Percentiles rank a stretch among this genome's conserved stretches.
Conservation (phyloP, 306 rosid genomes). For the Castanospermum australe region DNA sequence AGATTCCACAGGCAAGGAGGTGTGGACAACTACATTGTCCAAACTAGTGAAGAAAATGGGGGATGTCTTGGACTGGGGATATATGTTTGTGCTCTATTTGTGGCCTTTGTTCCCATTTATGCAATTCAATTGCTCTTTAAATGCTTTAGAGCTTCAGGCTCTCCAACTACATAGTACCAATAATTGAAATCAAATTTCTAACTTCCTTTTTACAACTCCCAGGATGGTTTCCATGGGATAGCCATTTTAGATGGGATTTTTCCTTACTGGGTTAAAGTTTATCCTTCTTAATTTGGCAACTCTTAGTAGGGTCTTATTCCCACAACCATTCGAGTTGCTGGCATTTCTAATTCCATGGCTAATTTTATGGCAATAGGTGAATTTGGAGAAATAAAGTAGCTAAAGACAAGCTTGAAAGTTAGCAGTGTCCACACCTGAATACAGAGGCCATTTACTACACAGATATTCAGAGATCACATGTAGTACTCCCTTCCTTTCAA, state of each 20-base stretch:
- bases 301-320: constrained; percentile 7
- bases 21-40: constrained; percentile 52
- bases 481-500: constrained; percentile 14
- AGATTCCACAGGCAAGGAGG: constrained; percentile 54
- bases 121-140: background rate
- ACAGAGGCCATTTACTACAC: constrained; percentile 25
- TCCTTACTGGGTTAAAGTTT: background rate
- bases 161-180: no score
- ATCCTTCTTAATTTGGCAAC: constrained; percentile 17
- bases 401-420: constrained; percentile 3
- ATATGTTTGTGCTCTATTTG: constrained; percentile 11
- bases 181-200: constrained; percentile 18
- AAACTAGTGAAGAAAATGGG: constrained; percentile 21
- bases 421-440: constrained; percentile 17
- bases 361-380: constrained; percentile 15
- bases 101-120: constrained; percentile 25
- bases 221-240: constrained; percentile 2
- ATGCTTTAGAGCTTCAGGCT: no score
- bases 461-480: constrained; percentile 36
- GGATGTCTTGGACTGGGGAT: constrained; percentile 20
- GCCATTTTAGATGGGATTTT: constrained; percentile 23
- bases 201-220: background rate
- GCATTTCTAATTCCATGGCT: background rate
- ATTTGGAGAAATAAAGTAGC: background rate
- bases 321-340: background rate